phyloP scores from a whole-genome alignment of 768 basidiomycete genomes.

The Pisolithus tinctorius region DNA sequence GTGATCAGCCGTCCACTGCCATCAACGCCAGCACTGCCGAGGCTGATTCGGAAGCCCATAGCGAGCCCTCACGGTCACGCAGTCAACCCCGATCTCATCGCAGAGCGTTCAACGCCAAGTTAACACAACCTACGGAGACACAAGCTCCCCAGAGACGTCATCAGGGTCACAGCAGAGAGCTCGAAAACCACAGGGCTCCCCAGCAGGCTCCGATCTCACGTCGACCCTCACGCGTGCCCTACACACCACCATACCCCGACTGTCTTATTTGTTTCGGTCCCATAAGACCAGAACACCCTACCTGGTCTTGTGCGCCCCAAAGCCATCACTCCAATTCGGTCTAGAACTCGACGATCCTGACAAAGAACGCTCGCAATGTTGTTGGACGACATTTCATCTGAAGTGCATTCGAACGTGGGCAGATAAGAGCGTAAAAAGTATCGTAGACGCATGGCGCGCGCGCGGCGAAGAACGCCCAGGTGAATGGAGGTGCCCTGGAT shows the following conservation, averaged over 20 bases:
- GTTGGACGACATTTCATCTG: constrained; percentile 89
- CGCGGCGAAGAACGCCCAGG: constrained; percentile 62
- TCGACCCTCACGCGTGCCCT: constrained; percentile 63
- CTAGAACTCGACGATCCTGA: constrained; percentile 6
- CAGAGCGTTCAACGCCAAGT: constrained; percentile 29
- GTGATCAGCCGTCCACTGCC: neutral
- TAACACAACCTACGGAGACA: constrained; percentile 19
- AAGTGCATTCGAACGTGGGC: constrained; percentile 91
- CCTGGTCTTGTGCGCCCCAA: constrained; percentile 82
- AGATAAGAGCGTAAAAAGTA: constrained; percentile 66
- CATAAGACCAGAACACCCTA: constrained; percentile 71
- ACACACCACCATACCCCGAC: constrained; percentile 66
- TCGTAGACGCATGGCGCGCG: constrained; percentile 65
- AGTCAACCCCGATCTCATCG: constrained; percentile 23
- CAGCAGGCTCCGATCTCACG: constrained; percentile 55
- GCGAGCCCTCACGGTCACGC: neutral
- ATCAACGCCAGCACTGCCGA: neutral
- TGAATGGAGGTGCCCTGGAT: constrained; percentile 93
- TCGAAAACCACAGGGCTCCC: constrained; percentile 8
- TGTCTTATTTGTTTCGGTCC: constrained; percentile 80
- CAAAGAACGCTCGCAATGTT: constrained; percentile 47
- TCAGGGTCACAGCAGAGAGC: constrained; percentile 6
- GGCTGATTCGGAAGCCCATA: neutral
- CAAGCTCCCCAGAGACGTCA: neutral
- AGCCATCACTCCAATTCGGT: constrained; percentile 2